A percentile compares a stretch with the other conserved stretches of the same genome.
Conservation (phyloP, 768 basidiomycete species). For the Trametes elegans region DNA sequence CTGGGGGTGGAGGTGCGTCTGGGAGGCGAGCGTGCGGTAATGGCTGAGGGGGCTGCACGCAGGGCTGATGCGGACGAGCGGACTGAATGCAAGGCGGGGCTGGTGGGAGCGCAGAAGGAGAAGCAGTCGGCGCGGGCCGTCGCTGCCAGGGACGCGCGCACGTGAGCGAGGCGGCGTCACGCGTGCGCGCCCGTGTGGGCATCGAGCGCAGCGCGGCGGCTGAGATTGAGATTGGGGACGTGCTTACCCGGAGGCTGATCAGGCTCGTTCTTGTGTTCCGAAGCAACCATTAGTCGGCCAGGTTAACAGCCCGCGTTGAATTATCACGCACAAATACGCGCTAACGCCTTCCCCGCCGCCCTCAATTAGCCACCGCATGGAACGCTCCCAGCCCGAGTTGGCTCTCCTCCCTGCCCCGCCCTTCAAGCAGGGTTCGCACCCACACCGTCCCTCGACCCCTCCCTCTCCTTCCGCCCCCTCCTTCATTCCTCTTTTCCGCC, state of each 20-base stretch:
- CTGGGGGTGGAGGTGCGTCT: neutral
- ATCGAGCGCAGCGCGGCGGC: neutral
- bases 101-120: neutral
- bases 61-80: neutral
- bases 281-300: neutral
- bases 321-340: no score
- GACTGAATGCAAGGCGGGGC: neutral
- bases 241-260: no score
- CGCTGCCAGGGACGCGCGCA: neutral
- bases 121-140: neutral
- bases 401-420: constrained; percentile 6
- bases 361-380: constrained; percentile 16
- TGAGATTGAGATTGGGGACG: neutral
- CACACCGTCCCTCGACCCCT: neutral
- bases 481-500: constrained; percentile 5
- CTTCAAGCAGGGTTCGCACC: constrained; percentile 10
- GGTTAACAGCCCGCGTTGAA: no score
- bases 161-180: neutral
- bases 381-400: constrained; percentile 14
- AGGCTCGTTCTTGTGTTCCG: neutral
- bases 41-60: neutral
- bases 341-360: constrained; percentile 3
- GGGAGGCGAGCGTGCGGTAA: neutral
- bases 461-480: constrained; percentile 1
- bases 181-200: neutral